phyloP scores from a whole-genome alignment of 2,329 filamentous ascomycete species.

The Xylariomycetidae sp. region DNA sequence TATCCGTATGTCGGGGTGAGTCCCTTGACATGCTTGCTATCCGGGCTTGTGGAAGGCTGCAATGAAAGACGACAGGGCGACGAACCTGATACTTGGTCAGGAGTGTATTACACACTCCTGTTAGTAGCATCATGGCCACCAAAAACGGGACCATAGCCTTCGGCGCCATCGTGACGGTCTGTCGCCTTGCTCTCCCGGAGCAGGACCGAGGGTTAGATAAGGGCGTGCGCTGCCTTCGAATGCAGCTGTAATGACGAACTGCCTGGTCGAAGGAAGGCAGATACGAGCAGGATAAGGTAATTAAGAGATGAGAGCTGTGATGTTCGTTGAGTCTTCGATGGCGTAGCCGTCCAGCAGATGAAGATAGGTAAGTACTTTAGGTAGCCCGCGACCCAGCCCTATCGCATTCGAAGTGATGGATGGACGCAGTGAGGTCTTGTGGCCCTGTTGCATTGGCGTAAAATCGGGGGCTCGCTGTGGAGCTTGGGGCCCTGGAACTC shows the following conservation, averaged over 20 bases:
- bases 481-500: too few species aligned
- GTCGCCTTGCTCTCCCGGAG: constrained; percentile 3
- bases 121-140: constrained; percentile 93
- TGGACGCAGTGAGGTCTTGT: too few species aligned
- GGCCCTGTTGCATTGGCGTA: too few species aligned
- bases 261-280: constrained; percentile 1
- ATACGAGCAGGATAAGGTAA: background rate
- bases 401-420: too few species aligned
- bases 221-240: too few species aligned
- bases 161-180: constrained; percentile 52
- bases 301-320: background rate
- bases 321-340: background rate
- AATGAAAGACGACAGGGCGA: constrained; percentile 1
- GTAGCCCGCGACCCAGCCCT: too few species aligned
- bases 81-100: constrained; percentile 91
- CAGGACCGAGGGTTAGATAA: too few species aligned
- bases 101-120: constrained; percentile 93
- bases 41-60: background rate
- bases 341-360: too few species aligned
- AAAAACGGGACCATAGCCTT: constrained; percentile 73
- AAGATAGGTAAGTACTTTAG: too few species aligned
- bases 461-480: too few species aligned
- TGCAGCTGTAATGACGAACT: constrained; percentile 2
- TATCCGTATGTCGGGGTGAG: too few species aligned
- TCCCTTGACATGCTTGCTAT: too few species aligned